Evolutionary conservation across 2,329 filamentous ascomycete species (phyloP).

Genomic region (Talaromyces sp.): DNA sequence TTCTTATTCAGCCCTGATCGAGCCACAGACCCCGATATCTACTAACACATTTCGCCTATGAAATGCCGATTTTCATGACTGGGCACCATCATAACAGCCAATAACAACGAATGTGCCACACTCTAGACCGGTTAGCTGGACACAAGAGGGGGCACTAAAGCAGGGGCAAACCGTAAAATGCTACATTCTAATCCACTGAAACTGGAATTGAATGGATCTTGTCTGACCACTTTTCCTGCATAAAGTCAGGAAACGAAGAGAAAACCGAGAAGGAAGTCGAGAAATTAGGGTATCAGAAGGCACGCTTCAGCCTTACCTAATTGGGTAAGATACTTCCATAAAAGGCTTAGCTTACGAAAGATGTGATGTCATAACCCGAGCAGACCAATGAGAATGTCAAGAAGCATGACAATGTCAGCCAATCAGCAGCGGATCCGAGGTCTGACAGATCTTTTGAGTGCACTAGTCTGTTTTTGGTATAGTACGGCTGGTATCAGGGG

Average conservation of each 20-base stretch:
- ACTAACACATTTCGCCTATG: background rate
- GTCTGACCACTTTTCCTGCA: background rate
- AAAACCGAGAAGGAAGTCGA: background rate
- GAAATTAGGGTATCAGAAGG: constrained; percentile 11
- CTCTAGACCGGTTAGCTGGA: background rate
- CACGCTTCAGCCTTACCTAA: background rate
- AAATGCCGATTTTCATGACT: background rate
- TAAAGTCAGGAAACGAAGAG: background rate
- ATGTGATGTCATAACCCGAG: constrained; percentile 15
- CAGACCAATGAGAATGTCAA: background rate
- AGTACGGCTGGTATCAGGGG: background rate
- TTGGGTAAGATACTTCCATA: background rate
- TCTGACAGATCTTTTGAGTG: background rate
- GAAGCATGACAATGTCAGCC: background rate
- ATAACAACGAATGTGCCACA: background rate
- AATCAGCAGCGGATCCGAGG: constrained; percentile 6
- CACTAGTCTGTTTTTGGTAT: background rate
- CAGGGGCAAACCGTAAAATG: background rate
- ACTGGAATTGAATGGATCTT: background rate
- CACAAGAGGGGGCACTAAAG: background rate
- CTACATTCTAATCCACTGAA: background rate
- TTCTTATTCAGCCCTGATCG: background rate
- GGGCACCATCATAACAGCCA: background rate
- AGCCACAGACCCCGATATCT: background rate
- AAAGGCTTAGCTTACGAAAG: background rate